Base-by-base conservation (phyloP, 805 yeast species). In the Ogataea dorogensis region DNA sequence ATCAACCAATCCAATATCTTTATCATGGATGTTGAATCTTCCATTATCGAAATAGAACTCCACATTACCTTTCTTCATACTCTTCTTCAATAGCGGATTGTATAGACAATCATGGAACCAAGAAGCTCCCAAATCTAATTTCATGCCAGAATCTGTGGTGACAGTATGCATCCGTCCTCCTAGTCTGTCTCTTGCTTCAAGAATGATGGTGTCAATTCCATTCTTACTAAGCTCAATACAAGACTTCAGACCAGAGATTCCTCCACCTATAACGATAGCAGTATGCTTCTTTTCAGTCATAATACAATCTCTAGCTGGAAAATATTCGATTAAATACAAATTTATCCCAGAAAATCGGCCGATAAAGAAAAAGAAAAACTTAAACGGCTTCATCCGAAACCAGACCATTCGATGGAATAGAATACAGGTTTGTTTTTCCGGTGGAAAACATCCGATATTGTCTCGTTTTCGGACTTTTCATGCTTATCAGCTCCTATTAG, bases 351-450 rank as follows among this genome's bases (percentile, higher is more conserved):
- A 24, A 35, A 26, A 14, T 35, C 40, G 28, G 38, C 32, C 33
- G 33, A 28, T 36, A 24, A 25, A 16, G 10, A 12, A 20, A 22
- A 22, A 17, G 10, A 24, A 34, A 17, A 13, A 22, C n/a, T 15
- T 11, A 28, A 24, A n/a, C n/a, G n/a, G n/a, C n/a, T 22, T 45
- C 58, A 87, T 39, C 96, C 97, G 64, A 91, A 91, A 0, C 96
- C 97, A 0, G 98, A 88, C 98, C 98, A 91, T 61, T 91, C 96
- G 2, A 91, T 66, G 5, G 95, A 82, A 53, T 77, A 91, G 12
- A 73, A 72, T 30, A 61, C 64, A 11, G 64, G 62, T 30, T 49
- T 50, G 8, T 61, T 55, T 5, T 53, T 50, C 19, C 24, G 31
- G 9, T 19, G 12, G 17, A 14, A 15, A 8, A 19, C 9, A 5